Conservation (phyloP, 2,329 filamentous ascomycete species). For the Acephala macrosclerotiorum region DNA sequence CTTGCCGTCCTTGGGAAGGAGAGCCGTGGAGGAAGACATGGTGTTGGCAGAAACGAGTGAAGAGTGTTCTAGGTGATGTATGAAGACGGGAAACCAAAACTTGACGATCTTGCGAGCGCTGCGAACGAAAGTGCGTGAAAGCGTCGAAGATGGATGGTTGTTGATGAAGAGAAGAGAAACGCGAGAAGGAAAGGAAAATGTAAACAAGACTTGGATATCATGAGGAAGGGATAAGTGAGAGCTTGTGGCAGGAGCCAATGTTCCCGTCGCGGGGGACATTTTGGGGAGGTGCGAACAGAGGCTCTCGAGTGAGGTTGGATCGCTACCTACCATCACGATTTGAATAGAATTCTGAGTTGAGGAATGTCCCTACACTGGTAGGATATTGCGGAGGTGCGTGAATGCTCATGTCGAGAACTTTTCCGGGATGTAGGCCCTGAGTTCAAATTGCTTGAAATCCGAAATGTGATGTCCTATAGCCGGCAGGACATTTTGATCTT, state of each 20-base stretch:
- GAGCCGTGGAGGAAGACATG: slow-evolving; percentile 45
- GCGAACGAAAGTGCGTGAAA: background rate
- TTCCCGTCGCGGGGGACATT: background rate
- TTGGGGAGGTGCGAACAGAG: background rate
- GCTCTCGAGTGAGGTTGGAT: background rate
- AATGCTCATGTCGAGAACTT: too few species aligned
- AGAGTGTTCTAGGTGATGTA: slow-evolving; percentile 11
- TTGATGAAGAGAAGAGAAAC: slow-evolving; percentile 15
- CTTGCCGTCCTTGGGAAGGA: slow-evolving; percentile 41
- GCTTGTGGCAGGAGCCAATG: background rate
- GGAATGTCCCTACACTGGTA: too few species aligned
- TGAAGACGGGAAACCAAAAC: background rate
- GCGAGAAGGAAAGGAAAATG: slow-evolving; percentile 14
- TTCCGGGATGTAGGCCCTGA: too few species aligned
- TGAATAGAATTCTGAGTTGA: too few species aligned
- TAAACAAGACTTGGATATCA: slow-evolving; percentile 9
- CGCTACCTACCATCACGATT: too few species aligned
- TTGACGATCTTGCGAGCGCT: slow-evolving; percentile 4
- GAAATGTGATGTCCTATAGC: too few species aligned
- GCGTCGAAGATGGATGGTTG: slow-evolving; percentile 15
- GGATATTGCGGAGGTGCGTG: too few species aligned
- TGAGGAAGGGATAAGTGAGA: background rate
- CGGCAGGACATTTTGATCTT: too few species aligned
- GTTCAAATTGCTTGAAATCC: too few species aligned
- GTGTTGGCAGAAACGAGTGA: slow-evolving; percentile 16